Conservation (phyloP, 371 early-diverging fungal genomes). For the Chytridium lagenaria region DNA sequence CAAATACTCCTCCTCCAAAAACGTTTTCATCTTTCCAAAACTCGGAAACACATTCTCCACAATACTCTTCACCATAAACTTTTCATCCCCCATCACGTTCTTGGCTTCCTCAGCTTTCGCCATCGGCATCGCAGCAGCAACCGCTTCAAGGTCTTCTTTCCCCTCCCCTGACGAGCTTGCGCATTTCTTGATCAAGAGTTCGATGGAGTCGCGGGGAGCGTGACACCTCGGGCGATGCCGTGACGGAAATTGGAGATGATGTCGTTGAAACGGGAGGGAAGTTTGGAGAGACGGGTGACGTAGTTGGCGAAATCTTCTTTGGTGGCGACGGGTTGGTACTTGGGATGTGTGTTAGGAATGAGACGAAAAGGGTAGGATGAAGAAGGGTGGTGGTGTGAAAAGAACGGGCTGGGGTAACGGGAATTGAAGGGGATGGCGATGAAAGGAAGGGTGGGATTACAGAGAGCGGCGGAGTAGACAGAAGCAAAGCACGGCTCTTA, state of each 20-base stretch:
- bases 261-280: slow-evolving; percentile 32
- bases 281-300: slow-evolving; percentile 29
- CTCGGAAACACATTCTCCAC: slow-evolving; percentile 34
- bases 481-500: too few relatives aligned
- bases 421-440: not conserved
- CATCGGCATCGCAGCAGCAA: slow-evolving; percentile 26
- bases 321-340: slow-evolving; percentile 24
- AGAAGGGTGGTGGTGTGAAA: too few relatives aligned
- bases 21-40: slow-evolving; percentile 32
- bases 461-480: too few relatives aligned
- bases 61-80: slow-evolving; percentile 32
- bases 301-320: slow-evolving; percentile 43
- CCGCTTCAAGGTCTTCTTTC: slow-evolving; percentile 19
- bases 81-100: slow-evolving; percentile 31
- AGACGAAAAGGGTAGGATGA: too few relatives aligned
- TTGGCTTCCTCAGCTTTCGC: slow-evolving; percentile 24
- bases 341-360: not conserved
- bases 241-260: slow-evolving; percentile 40
- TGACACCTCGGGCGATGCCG: slow-evolving; percentile 36
- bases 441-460: too few relatives aligned
- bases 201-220: slow-evolving; percentile 34
- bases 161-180: slow-evolving; percentile 13
- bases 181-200: slow-evolving; percentile 37
- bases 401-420: not conserved
- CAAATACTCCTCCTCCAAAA: slow-evolving; percentile 48